These are phyloP conservation scores for Suillus subaureus DNA, from an alignment of 768 basidiomycete genomes.

Conservation along the genomic window DNA sequence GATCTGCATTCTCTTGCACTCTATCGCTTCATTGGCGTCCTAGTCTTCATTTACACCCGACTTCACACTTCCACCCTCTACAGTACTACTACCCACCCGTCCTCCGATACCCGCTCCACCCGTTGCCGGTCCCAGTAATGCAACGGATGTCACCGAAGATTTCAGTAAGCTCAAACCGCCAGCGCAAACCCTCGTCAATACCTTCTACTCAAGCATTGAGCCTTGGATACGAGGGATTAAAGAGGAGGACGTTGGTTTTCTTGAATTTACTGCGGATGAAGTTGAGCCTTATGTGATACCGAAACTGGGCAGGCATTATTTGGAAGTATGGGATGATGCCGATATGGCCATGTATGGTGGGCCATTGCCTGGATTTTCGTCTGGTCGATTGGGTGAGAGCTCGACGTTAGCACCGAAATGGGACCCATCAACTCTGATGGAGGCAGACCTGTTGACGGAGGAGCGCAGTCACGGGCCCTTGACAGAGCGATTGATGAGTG, in stretches of 20 bases:
- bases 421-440: conserved; percentile 81
- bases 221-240: conserved; percentile 87
- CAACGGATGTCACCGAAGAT: conserved; percentile 84
- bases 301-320: conserved; percentile 82
- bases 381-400: conserved; percentile 36
- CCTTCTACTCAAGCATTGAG: conserved; percentile 89
- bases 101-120: conserved; percentile 67
- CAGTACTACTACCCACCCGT: conserved; percentile 56
- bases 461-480: conserved; percentile 84
- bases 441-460: conserved; percentile 69
- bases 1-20: not conserved
- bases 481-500: conserved; percentile 82
- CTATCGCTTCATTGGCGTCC: conserved; percentile 17
- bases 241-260: conserved; percentile 95
- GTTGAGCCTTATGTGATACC: conserved; percentile 87
- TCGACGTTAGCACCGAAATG: conserved; percentile 58
- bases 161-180: conserved; percentile 85
- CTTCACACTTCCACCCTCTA: conserved; percentile 55
- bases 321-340: conserved; percentile 92
- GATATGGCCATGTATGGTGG: conserved; percentile 59
- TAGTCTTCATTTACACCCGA: conserved; percentile 51
- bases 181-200: conserved; percentile 64
- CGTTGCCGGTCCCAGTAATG: conserved; percentile 79
- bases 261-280: conserved; percentile 91
- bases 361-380: conserved; percentile 43